These are phyloP conservation scores for Epichloe brachyelytri DNA, from an alignment of 2,329 filamentous ascomycete species.

Conservation along the genomic window DNA sequence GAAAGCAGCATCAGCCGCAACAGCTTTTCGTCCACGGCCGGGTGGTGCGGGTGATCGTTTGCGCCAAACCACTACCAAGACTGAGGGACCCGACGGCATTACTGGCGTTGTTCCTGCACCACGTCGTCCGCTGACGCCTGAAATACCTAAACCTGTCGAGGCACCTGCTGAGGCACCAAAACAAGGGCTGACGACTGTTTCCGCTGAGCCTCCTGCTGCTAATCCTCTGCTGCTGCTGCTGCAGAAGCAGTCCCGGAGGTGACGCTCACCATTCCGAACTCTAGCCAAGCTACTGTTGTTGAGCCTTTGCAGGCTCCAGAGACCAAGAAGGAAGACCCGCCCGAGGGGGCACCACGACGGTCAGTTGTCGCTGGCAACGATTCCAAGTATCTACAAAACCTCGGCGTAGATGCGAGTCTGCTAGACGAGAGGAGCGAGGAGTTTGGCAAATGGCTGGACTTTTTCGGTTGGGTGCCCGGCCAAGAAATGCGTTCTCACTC, in stretches of 20 bases:
- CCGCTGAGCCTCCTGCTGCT: not conserved
- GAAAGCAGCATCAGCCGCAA: slow-evolving; percentile 53
- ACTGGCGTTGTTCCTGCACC: slow-evolving; percentile 79
- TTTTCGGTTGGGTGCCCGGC: slow-evolving; percentile 77
- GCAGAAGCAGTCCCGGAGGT: slow-evolving; percentile 36
- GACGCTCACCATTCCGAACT: slow-evolving; percentile 39
- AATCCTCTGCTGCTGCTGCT: not conserved
- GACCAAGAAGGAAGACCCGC: slow-evolving; percentile 15
- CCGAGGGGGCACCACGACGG: slow-evolving; percentile 40
- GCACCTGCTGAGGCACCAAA: not conserved
- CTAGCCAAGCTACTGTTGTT: slow-evolving; percentile 26
- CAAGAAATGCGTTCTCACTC: slow-evolving; percentile 61
- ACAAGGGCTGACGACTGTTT: not conserved
- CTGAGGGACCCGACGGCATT: slow-evolving; percentile 73
- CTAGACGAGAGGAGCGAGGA: slow-evolving; percentile 66
- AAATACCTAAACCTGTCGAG: slow-evolving; percentile 15
- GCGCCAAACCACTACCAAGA: slow-evolving; percentile 45
- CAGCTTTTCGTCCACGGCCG: slow-evolving; percentile 68
- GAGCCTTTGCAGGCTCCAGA: slow-evolving; percentile 17
- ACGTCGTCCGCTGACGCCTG: slow-evolving; percentile 27
- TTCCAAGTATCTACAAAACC: slow-evolving; percentile 59
- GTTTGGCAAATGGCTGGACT: slow-evolving; percentile 69
- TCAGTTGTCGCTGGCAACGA: slow-evolving; percentile 61
- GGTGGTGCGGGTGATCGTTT: slow-evolving; percentile 78
- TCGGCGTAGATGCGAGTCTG: slow-evolving; percentile 67